Evolutionary conservation across 805 yeast genomes (phyloP).

Genomic region (Pachysolen tannophilus): DNA sequence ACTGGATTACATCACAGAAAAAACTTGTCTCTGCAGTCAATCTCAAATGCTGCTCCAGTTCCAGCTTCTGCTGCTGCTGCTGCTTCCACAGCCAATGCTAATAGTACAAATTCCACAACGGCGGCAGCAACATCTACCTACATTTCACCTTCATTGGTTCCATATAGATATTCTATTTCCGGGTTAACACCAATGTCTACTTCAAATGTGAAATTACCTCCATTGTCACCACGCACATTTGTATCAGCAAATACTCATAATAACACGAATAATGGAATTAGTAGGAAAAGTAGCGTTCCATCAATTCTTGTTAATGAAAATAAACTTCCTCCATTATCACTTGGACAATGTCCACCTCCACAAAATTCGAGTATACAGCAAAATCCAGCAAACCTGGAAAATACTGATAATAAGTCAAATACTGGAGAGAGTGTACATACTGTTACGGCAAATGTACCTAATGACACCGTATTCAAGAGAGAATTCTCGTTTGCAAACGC

Average conservation of each 20-base stretch:
- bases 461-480: conserved; percentile 9
- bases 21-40: conserved; percentile 6
- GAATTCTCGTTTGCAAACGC: conserved; percentile 10
- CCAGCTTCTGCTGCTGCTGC: too few relatives aligned
- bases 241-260: background rate
- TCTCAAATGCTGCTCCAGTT: conserved; percentile 1
- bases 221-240: conserved; percentile 7
- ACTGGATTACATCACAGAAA: conserved; percentile 5
- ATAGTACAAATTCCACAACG: conserved; percentile 4
- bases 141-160: background rate
- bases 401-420: too few relatives aligned
- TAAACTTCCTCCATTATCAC: background rate
- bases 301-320: background rate
- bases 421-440: too few relatives aligned
- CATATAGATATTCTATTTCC: conserved; percentile 5
- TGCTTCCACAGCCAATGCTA: too few relatives aligned
- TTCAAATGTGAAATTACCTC: conserved; percentile 3
- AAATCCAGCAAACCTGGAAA: too few relatives aligned
- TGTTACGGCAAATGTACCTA: too few relatives aligned
- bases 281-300: background rate
- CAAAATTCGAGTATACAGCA: background rate
- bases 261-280: too few relatives aligned
- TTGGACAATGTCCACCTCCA: background rate
- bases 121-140: background rate
- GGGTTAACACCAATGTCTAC: conserved; percentile 7